Evolutionary conservation across 805 yeast species (phyloP), one percentile per base, ranked within the genome.

Genomic region (Wickerhamomyces tratensis): DNA sequence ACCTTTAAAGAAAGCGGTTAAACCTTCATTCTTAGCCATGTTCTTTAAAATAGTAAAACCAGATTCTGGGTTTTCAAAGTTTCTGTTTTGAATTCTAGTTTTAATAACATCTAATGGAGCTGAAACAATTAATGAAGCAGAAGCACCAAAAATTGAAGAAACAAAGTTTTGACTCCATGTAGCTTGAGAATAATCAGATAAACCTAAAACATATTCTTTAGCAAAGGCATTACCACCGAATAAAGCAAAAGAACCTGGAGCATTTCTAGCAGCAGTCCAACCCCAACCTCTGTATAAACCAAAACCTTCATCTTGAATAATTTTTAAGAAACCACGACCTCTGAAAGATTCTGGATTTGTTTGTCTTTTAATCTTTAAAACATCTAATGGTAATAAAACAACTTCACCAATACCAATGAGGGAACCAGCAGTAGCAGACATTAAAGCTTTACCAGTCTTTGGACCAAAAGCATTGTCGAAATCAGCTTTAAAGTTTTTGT

Each of bases 191-290:
- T 93, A 88, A 68, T 93, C 98, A 52, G 71, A 59, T 56, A 93
- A 74, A 13, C 89, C 89, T 54, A 87, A 79, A 46, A 93, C 77
- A 69, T 86, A 93, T 68, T 93, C 99, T 69, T 93, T 93, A 47
- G 98, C 98, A 62, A 93, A 93, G 13, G 99, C 96, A 60, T 91
- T 88, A 68, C 98, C 99, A 53, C 99, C 99, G 54, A 93, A 93
- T 44, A 93, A 72, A 14, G 98, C 96, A 60, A 93, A 93, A 2
- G 96, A 87, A 46, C 99, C 99, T 35, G 99, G 99, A 3, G 98
- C 97, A 63, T 93, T 93, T 77, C 99, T 83, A 37, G 99, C 99
- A 53, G 95, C 95, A 46, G 99, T 93, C 99, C 99, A 93, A 45
- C 97, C 98, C 95, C 97, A 89, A 51, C 99, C 99, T 62, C 96